Conservation (phyloP, 176 grass and related monocot species). For the Ensete ventricosum region DNA sequence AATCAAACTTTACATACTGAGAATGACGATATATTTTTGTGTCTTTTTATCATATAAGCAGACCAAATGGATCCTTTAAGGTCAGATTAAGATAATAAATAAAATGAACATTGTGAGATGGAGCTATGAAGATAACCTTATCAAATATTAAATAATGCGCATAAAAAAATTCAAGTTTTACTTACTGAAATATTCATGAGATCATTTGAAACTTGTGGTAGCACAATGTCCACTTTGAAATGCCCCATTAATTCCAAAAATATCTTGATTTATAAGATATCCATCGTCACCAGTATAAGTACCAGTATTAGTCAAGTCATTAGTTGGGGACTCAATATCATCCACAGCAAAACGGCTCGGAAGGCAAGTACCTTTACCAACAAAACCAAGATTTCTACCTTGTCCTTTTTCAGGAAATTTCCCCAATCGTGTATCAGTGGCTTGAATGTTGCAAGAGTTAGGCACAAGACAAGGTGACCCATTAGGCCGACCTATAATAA, state of each 20-base stretch:
- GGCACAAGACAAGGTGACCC: slow-evolving; percentile 24
- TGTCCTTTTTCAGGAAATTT: slow-evolving; percentile 52
- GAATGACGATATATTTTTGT: too few species aligned
- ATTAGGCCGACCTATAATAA: slow-evolving; percentile 24
- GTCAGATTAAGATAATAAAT: not conserved
- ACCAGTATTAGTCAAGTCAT: slow-evolving; percentile 57
- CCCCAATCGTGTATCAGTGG: slow-evolving; percentile 27
- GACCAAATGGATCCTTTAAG: not conserved
- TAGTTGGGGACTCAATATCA: slow-evolving; percentile 80
- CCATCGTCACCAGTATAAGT: slow-evolving; percentile 38
- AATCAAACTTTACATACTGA: too few species aligned
- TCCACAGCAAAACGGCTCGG: slow-evolving; percentile 80
- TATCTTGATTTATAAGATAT: slow-evolving; percentile 51
- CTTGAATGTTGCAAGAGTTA: slow-evolving; percentile 40
- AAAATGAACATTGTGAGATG: not conserved
- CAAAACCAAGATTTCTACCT: slow-evolving; percentile 79
- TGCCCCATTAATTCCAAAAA: slow-evolving; percentile 37
- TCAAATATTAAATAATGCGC: not conserved
- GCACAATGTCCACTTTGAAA: slow-evolving; percentile 39
- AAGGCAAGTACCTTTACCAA: slow-evolving; percentile 90
- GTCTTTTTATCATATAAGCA: too few species aligned
- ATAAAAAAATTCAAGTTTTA: not conserved
- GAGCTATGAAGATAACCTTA: too few species aligned
- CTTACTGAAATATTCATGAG: slow-evolving; percentile 15
- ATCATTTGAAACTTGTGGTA: slow-evolving; percentile 10